A percentile compares a stretch with the other conserved stretches of the same genome.
These are phyloP conservation scores for Capsicum rhomboideum DNA, from an alignment of 257 asterid genomes.

Conservation along the genomic window DNA sequence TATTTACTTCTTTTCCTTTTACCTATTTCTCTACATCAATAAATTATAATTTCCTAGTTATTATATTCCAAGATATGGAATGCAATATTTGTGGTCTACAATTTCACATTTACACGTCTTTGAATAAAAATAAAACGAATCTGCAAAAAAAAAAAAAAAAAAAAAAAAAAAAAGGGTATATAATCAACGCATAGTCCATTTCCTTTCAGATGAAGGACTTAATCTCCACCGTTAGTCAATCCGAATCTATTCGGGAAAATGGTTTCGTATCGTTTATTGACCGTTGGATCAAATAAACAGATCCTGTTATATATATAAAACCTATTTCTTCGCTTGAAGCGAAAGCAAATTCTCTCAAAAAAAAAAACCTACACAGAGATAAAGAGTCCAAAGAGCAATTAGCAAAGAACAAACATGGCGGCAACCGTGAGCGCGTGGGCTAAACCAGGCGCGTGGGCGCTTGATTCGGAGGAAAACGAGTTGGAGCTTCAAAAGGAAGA, in stretches of 20 bases:
- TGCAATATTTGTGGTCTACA: slow-evolving; percentile 1
- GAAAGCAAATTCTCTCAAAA: slow-evolving; percentile 32
- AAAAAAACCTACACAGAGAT: slow-evolving; percentile 39
- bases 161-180: not conserved
- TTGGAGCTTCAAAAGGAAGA: slow-evolving; percentile 48
- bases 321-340: slow-evolving; percentile 17
- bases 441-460: slow-evolving; percentile 95
- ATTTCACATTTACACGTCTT: not conserved
- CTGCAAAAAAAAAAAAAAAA: too few relatives aligned
- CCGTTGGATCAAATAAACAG: slow-evolving; percentile 35
- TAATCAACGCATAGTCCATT: not conserved
- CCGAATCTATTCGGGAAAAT: slow-evolving; percentile 3
- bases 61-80: not conserved
- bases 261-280: not conserved
- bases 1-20: not conserved
- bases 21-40: not conserved
- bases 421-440: slow-evolving; percentile 79
- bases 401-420: slow-evolving; percentile 52
- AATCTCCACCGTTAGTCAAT: slow-evolving; percentile 20
- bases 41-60: not conserved
- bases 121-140: not conserved
- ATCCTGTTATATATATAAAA: not conserved
- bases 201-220: not conserved
- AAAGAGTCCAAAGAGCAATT: not conserved
- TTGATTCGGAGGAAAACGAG: slow-evolving; percentile 80